Percentiles rank a stretch among this genome's conserved stretches.
Evolutionary conservation across 257 asterid species (phyloP).

Genomic region (Solanum etuberosum): DNA sequence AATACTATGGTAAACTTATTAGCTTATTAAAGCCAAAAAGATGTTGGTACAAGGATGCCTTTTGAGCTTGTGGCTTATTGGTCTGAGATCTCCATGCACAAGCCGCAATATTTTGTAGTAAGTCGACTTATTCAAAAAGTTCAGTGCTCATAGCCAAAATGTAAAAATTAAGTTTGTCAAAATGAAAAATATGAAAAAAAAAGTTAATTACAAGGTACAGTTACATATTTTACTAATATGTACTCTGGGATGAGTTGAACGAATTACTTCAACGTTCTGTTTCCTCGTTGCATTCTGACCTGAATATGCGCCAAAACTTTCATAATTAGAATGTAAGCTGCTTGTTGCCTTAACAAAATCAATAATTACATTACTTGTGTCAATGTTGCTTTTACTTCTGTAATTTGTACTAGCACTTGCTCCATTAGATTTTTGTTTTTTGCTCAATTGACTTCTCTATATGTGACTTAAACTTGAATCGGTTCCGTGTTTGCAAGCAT

Average conservation of each 20-base stretch:
- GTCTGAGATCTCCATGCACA: background rate
- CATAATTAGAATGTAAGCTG: conserved; percentile 2
- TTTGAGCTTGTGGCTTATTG: background rate
- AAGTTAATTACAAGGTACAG: background rate
- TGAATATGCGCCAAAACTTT: background rate
- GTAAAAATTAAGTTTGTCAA: background rate
- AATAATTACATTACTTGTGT: background rate
- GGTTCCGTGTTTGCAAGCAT: background rate
- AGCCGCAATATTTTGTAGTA: background rate
- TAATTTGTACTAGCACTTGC: background rate
- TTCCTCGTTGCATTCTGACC: conserved; percentile 1
- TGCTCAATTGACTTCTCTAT: background rate
- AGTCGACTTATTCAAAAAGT: background rate
- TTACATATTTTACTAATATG: background rate
- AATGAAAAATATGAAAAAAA: background rate
- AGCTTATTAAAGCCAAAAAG: background rate
- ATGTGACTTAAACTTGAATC: background rate
- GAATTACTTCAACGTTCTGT: background rate
- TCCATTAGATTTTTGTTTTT: background rate
- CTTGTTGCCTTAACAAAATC: background rate
- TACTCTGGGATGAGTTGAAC: conserved; percentile 1
- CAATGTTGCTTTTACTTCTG: background rate
- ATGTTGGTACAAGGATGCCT: background rate
- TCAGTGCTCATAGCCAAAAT: background rate
- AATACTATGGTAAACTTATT: background rate